These are phyloP conservation scores for Platanthera guangdongensis DNA, from an alignment of 106 monocot genomes.

Conservation along the genomic window DNA sequence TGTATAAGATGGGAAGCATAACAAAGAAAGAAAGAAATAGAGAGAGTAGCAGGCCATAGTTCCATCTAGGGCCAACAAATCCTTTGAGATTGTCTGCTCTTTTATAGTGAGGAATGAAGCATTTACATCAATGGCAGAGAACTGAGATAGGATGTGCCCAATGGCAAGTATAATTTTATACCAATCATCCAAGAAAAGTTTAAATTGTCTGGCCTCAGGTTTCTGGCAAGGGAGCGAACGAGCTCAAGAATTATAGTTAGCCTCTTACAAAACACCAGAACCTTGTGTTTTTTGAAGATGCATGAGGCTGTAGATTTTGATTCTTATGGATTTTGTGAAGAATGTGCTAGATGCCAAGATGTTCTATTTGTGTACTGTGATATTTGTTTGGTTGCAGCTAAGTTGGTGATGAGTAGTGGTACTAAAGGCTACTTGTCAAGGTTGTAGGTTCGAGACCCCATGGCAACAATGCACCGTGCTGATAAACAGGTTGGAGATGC, in stretches of 20 bases:
- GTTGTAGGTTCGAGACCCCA: too few relatives aligned
- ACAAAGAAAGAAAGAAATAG: too few relatives aligned
- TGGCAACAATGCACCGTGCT: too few relatives aligned
- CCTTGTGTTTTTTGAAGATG: slow-evolving; percentile 18
- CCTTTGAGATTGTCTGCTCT: background rate
- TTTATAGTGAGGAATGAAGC: background rate
- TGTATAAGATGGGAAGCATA: too few relatives aligned
- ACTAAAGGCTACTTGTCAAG: too few relatives aligned
- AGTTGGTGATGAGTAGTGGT: too few relatives aligned
- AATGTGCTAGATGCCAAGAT: too few relatives aligned
- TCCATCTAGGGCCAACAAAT: background rate
- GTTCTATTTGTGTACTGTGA: too few relatives aligned
- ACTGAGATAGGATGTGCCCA: slow-evolving; percentile 39
- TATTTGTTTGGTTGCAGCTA: too few relatives aligned
- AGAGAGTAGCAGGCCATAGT: too few relatives aligned
- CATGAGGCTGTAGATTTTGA: background rate
- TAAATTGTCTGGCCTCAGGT: slow-evolving; percentile 16
- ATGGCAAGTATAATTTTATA: slow-evolving; percentile 10
- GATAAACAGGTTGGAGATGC: too few relatives aligned
- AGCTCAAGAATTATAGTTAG: slow-evolving; percentile 28
- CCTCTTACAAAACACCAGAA: slow-evolving; percentile 17
- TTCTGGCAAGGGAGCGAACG: slow-evolving; percentile 18
- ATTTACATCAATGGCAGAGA: slow-evolving; percentile 10
- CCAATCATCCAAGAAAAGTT: slow-evolving; percentile 9
- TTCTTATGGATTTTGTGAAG: too few relatives aligned